Base-by-base conservation (phyloP, 805 yeast genomes). In the Nakazawaea populi region DNA sequence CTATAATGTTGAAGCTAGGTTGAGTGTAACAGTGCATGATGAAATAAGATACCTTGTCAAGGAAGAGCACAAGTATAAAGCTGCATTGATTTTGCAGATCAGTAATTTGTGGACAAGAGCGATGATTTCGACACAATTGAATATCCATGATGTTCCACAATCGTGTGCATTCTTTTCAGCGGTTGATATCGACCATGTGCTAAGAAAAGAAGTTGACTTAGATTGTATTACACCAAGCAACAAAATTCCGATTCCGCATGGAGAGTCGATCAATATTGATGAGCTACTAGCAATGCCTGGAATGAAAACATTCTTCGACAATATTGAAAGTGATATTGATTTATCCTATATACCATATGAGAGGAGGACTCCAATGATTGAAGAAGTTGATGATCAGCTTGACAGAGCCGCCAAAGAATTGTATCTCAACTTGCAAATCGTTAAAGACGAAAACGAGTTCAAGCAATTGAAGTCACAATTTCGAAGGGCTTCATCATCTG, bases 51-150 rank as follows among this genome's bases (percentile, higher is more conserved):
- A 83, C 61, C 62, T 94, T 56, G 88, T 82, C 1, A 79, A 82
- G 49, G 84, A 85, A 29, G 80, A 82, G 53, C 94, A 94, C 59
- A 77, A 78, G 58, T 87, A 87, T 59, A 75, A 80, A 55, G 86
- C 85, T 5, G 95, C 96, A 0, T 72, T 90, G 70, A 80, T 96
- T 1, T 71, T 94, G 45, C 99, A 94, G 63, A 78, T 95, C 24
- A 80, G 94, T 48, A 95, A 95, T 64, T 61, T 92, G 4, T 94
- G 99, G 99, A 92, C 98, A 0, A 74, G 99, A 53, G 95, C 96
- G 0, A 85, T 94, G 81, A 94, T 94, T 60, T 87, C 95, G 57
- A 95, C 91, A 62, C 96, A 90, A 60, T 67, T 92, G 61, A 97
- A 97, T 0, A 85, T 94, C 54, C 75, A 79, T 37, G 95, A 91